phyloP scores from a whole-genome alignment of 257 asterid species.

The Galeopsis tetrahit region DNA sequence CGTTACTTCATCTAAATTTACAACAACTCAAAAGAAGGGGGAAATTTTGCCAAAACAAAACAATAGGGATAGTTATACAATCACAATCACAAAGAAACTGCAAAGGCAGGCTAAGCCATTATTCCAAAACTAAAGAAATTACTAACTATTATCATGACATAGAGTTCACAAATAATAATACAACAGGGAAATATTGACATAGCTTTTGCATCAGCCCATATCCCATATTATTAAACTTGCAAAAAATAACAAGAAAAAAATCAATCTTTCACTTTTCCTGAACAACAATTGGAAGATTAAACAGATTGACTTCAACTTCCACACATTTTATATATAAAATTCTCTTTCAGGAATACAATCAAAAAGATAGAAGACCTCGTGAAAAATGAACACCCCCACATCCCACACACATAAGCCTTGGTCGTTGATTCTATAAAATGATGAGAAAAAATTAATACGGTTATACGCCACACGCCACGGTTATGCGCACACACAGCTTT shows the following conservation, averaged over 20 bases:
- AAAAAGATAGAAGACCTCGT: background rate
- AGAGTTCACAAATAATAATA: background rate
- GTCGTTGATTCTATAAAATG: background rate
- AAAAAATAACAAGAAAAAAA: background rate
- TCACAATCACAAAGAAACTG: background rate
- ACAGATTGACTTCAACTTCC: background rate
- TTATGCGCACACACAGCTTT: no score
- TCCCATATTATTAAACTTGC: background rate
- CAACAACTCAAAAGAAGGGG: background rate
- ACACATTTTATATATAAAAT: background rate
- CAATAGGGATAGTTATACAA: background rate
- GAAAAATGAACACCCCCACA: background rate
- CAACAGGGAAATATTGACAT: background rate
- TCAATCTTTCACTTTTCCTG: background rate
- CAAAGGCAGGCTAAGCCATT: background rate
- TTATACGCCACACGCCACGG: no score
- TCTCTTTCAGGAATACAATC: constrained; percentile 24
- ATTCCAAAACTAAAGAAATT: background rate
- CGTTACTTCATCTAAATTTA: background rate
- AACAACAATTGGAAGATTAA: background rate
- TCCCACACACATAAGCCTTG: background rate
- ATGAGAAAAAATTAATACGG: background rate
- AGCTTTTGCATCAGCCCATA: background rate
- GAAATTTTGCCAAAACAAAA: background rate
- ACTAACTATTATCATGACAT: background rate